Evolutionary conservation across 2,329 filamentous ascomycete genomes (phyloP).

Genomic region (Aschersonia sp.): DNA sequence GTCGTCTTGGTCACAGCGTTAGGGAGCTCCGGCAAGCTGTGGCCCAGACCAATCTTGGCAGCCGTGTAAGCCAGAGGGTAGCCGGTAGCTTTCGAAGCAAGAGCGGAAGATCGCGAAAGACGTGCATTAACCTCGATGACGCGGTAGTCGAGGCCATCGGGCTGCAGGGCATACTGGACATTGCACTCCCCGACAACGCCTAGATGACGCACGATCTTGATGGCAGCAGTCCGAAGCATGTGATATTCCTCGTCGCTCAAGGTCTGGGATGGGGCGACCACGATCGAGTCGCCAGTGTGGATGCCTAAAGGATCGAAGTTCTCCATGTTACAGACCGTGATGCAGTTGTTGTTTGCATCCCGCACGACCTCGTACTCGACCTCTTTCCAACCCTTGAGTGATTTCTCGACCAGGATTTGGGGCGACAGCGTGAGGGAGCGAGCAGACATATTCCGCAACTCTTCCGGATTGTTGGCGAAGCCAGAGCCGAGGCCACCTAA

Average conservation of each 20-base stretch:
- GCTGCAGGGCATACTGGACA: conserved; percentile 92
- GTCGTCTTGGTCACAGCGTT: conserved; percentile 98
- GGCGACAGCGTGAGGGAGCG: conserved; percentile 85
- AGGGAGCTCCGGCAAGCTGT: conserved; percentile 87
- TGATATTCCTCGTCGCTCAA: conserved; percentile 98
- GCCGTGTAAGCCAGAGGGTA: conserved; percentile 96
- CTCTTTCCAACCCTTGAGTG: conserved; percentile 98
- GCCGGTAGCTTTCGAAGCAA: conserved; percentile 95
- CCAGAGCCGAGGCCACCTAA: conserved; percentile 92
- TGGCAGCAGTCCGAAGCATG: conserved; percentile 93
- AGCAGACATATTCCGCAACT: conserved; percentile 85
- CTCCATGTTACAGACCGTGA: conserved; percentile 72
- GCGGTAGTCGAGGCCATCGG: conserved; percentile 92
- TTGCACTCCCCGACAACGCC: conserved; percentile 98
- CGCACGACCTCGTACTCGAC: conserved; percentile 97
- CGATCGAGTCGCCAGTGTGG: conserved; percentile 96
- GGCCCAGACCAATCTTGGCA: conserved; percentile 93
- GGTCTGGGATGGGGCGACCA: conserved; percentile 92
- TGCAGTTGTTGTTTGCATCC: conserved; percentile 96
- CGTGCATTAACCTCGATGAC: conserved; percentile 99
- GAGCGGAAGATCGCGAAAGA: conserved; percentile 89
- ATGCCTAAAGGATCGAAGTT: conserved; percentile 97
- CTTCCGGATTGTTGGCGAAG: conserved; percentile 86
- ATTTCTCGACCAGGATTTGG: conserved; percentile 96
- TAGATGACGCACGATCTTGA: conserved; percentile 95